These are phyloP conservation scores for Pythium aristosporum DNA, from an alignment of 352 stramenopile genomes.

Conservation along the genomic window DNA sequence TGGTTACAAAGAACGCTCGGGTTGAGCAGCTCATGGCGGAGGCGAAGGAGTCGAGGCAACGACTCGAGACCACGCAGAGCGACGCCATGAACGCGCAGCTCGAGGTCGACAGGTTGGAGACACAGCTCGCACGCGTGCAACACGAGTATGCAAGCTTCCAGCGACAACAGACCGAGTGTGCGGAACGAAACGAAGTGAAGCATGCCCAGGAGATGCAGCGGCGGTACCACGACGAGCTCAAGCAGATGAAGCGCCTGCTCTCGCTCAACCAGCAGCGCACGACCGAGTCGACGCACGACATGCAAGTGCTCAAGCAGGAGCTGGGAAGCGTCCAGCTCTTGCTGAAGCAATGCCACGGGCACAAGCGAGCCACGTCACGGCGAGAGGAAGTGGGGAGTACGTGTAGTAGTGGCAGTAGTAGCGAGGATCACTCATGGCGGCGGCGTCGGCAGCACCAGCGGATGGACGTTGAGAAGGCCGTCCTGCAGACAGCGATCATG, in stretches of 20 bases:
- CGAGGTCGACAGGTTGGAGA: constrained; percentile 12
- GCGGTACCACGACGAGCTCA: constrained; percentile 38
- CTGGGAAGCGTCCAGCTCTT: constrained; percentile 47
- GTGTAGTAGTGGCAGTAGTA: not conserved
- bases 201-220: constrained; percentile 24
- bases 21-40: constrained; percentile 25
- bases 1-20: constrained; percentile 36
- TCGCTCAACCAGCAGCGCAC: constrained; percentile 45
- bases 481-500: constrained; percentile 45
- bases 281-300: constrained; percentile 45
- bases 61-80: not conserved
- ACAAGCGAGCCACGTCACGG: constrained; percentile 1
- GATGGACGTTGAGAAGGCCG: constrained; percentile 30
- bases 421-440: constrained; percentile 11
- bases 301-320: constrained; percentile 51
- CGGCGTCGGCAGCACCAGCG: constrained; percentile 2
- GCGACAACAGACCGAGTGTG: constrained; percentile 15
- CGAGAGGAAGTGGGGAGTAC: not conserved
- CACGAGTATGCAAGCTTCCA: constrained; percentile 21
- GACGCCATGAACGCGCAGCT: not conserved
- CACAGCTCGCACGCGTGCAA: constrained; percentile 29
- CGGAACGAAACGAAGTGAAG: constrained; percentile 28
- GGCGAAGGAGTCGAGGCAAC: not conserved
- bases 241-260: constrained; percentile 47
- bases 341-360: constrained; percentile 33